phyloP scores from a whole-genome alignment of 805 yeast genomes.

The Kuraishia capsulata region DNA sequence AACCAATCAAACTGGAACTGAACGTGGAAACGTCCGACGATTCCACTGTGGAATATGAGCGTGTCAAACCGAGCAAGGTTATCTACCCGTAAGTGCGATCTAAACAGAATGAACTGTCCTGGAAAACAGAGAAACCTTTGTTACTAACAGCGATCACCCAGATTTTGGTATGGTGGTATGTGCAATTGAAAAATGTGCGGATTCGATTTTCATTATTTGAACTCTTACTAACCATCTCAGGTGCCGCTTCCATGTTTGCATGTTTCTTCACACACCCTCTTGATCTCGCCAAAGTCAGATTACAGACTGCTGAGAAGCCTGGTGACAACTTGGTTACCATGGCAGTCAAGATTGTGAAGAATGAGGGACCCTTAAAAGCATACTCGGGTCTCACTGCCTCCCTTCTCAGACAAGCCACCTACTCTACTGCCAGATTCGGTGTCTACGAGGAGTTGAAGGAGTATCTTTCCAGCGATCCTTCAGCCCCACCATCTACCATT shows the following conservation, averaged over 20 bases:
- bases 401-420: conserved; percentile 76
- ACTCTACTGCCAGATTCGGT: conserved; percentile 81
- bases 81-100: conserved; percentile 1
- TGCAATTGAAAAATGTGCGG: conserved; percentile 4
- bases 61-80: neutral
- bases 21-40: conserved; percentile 3
- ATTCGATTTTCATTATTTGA: too few relatives aligned
- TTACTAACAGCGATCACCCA: conserved; percentile 9
- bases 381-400: conserved; percentile 82
- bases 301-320: conserved; percentile 67
- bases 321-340: conserved; percentile 57
- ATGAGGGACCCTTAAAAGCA: conserved; percentile 62
- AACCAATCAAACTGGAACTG: neutral
- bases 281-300: conserved; percentile 78
- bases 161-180: conserved; percentile 15
- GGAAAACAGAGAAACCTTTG: too few relatives aligned
- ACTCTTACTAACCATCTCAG: conserved; percentile 19
- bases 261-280: conserved; percentile 71
- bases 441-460: conserved; percentile 74
- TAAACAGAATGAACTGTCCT: too few relatives aligned
- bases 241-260: conserved; percentile 62
- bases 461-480: conserved; percentile 25
- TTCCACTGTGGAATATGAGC: conserved; percentile 1
- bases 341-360: conserved; percentile 46
- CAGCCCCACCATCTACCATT: conserved; percentile 41